Percentiles rank a stretch among this genome's conserved stretches.
Conservation (phyloP, 1,284 basidiomycete genomes). For the Porodaedalea pini region DNA sequence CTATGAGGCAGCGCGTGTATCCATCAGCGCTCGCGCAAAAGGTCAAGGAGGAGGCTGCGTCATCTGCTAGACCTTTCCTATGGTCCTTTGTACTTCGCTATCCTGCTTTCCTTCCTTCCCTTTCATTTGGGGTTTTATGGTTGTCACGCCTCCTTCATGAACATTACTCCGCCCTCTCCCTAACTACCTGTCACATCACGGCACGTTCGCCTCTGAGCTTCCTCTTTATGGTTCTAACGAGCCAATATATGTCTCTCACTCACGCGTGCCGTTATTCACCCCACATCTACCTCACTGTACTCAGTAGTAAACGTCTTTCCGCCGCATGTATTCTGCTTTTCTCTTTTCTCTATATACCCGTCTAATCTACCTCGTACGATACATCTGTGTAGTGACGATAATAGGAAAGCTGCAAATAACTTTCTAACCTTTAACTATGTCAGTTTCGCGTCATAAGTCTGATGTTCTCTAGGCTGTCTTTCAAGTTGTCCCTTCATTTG, state of each 20-base stretch:
- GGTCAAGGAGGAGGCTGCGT: constrained; percentile 47
- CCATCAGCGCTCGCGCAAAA: constrained; percentile 69
- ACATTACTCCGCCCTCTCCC: background rate
- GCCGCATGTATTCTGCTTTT: constrained; percentile 3
- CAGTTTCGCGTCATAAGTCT: background rate
- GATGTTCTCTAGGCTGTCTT: too few relatives aligned
- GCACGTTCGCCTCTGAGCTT: background rate
- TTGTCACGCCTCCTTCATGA: background rate
- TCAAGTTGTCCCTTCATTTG: too few relatives aligned
- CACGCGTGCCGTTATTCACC: background rate
- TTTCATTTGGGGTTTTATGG: background rate
- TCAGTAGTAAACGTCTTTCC: constrained; percentile 10
- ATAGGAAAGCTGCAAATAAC: background rate
- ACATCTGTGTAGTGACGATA: constrained; percentile 1
- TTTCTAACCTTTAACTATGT: background rate
- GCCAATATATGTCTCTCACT: background rate
- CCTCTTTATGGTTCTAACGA: background rate
- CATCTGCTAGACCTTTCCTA: constrained; percentile 4
- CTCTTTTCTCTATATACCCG: background rate
- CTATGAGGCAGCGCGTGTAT: constrained; percentile 82
- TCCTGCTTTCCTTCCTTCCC: background rate
- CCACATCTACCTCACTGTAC: constrained; percentile 13
- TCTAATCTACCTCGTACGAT: constrained; percentile 5
- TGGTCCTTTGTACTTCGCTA: background rate
- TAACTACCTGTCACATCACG: background rate